Evolutionary conservation across 495 filamentous ascomycete species (phyloP), one percentile per base, ranked within the genome.

Genomic region (Jackrogersella minutella): DNA sequence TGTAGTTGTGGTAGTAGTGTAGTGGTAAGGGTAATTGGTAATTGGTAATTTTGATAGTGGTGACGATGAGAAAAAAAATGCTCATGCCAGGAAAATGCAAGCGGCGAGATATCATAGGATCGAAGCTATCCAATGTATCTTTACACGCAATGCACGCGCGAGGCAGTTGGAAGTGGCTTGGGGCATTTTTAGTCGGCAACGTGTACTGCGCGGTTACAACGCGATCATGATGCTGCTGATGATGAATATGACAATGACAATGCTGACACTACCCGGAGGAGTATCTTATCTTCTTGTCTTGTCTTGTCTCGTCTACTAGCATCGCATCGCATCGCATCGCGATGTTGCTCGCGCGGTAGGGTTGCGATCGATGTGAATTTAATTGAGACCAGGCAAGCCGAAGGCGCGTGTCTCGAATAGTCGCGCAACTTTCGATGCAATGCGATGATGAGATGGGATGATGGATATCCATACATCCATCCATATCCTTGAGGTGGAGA

Each of bases 371-470:
- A 33, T 1, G 31, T 16, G 21, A 49, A 30, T 37, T n/a, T 28
- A 41, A 22, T 57, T 64, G 60, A 51, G 31, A 57, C 43, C 21
- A 17, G 33, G 33, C 33, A 21, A n/a, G 44, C 14, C 62, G 30
- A 39, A 65, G 28, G 40, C 66, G 60, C 66, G 34, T 64, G 43
- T 40, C 24, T 68, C 26, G 55, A 40, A 52, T 64, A 52, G 55
- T 60, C 60, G 66, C 66, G 66, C 66, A 52, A 57, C 46, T 11
- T 2, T 21, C 41, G 19, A 46, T 46, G 19, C 21, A 46, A 46
- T 46, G 41, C 41, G 22, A 21, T 21, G 41, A 46, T 46, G 41
- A n/a, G n/a, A n/a, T n/a, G n/a, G n/a, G n/a, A n/a, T n/a, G 41
- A 46, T 46, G 41, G 9, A 46, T 46, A 30, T 30, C 26, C 26